A percentile compares a stretch with the other conserved stretches of the same genome.
Conservation (phyloP, 2,329 filamentous ascomycete genomes). For the Hypoxylon sp. region DNA sequence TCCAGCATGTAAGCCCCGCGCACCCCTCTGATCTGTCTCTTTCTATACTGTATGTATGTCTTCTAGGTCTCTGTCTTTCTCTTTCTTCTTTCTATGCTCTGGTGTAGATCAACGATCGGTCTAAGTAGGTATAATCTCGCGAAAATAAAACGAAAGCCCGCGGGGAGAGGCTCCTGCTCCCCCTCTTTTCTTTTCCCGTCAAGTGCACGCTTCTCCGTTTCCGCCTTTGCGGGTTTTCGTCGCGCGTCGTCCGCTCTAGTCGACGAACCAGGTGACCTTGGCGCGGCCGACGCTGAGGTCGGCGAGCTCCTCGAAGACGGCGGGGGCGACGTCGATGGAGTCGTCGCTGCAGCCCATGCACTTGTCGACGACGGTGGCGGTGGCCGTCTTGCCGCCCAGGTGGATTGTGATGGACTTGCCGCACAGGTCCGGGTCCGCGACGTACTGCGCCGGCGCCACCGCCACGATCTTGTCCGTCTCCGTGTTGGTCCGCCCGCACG, state of each 20-base stretch:
- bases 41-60: no score
- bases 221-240: no score
- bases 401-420: conserved; percentile 44
- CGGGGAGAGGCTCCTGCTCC: no score
- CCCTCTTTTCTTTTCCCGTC: no score
- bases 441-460: conserved; percentile 39
- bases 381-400: conserved; percentile 35
- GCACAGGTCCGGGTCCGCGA: conserved; percentile 37
- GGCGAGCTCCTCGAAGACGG: conserved; percentile 41
- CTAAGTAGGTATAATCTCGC: no score
- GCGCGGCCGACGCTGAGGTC: conserved; percentile 38
- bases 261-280: conserved; percentile 39
- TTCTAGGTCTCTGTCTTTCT: no score
- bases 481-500: conserved; percentile 38
- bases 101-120: no score
- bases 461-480: conserved; percentile 41
- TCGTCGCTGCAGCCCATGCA: conserved; percentile 41
- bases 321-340: conserved; percentile 44
- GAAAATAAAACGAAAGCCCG: no score
- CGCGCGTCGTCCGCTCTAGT: no score
- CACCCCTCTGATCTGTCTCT: background rate
- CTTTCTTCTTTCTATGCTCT: no score
- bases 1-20: conserved; percentile 1
- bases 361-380: conserved; percentile 45
- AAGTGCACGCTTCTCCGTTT: no score